A percentile compares a stretch with the other conserved stretches of the same genome.
Conservation (phyloP, 2,329 filamentous ascomycete species). For the Pseudogymnoascus sp. region DNA sequence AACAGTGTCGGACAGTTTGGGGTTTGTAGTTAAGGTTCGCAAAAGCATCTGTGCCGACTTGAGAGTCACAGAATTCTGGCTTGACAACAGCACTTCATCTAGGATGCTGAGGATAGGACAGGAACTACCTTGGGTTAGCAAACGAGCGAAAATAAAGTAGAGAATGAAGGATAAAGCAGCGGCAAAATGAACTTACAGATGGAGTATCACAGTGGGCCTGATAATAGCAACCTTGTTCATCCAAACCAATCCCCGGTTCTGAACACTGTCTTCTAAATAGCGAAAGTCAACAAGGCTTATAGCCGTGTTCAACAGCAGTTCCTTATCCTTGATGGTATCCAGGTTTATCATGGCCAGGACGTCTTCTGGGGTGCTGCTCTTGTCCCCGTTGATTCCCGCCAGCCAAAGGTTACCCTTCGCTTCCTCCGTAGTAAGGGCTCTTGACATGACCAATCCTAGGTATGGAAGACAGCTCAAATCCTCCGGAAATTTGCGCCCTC, state of each 20-base stretch:
- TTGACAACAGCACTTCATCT: slow-evolving; percentile 50
- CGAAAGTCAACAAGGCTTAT: slow-evolving; percentile 60
- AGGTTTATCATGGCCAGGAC: slow-evolving; percentile 37
- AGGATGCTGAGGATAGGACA: slow-evolving; percentile 49
- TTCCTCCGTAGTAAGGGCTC: slow-evolving; percentile 48
- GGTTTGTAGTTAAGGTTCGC: slow-evolving; percentile 47
- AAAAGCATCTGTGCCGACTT: slow-evolving; percentile 53
- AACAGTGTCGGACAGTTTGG: slow-evolving; percentile 40
- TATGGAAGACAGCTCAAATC: slow-evolving; percentile 40
- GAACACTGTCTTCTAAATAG: slow-evolving; percentile 52
- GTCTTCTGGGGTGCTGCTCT: slow-evolving; percentile 33
- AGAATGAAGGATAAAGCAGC: neutral
- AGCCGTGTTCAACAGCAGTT: slow-evolving; percentile 52
- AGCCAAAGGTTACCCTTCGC: slow-evolving; percentile 55
- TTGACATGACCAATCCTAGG: slow-evolving; percentile 48
- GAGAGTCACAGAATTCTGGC: slow-evolving; percentile 51
- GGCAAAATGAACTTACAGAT: slow-evolving; percentile 40
- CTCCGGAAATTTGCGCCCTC: slow-evolving; percentile 21
- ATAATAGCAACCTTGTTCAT: slow-evolving; percentile 46
- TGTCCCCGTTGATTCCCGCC: slow-evolving; percentile 41
- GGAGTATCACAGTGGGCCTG: slow-evolving; percentile 47
- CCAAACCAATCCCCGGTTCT: slow-evolving; percentile 51
- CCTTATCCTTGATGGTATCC: slow-evolving; percentile 45
- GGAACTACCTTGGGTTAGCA: slow-evolving; percentile 33
- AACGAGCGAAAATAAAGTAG: slow-evolving; percentile 7